phyloP scores from a whole-genome alignment of 208 protist genomes.

The Trypanosoma cruzi region DNA sequence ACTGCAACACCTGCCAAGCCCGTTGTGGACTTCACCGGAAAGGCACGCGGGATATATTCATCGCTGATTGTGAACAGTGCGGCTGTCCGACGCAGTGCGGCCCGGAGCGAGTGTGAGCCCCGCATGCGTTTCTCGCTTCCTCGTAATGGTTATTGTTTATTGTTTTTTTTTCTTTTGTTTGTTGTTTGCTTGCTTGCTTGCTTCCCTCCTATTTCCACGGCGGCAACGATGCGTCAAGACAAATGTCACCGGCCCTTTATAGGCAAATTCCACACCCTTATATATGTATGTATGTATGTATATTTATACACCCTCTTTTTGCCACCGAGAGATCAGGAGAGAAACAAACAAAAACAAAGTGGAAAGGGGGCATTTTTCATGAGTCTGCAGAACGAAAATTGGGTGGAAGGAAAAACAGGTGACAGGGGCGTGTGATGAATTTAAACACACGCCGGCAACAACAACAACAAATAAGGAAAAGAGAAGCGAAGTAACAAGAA shows the following conservation, averaged over 20 bases:
- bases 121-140: constrained; percentile 27
- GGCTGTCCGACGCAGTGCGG: constrained; percentile 55
- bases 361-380: too few species aligned
- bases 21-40: constrained; percentile 92
- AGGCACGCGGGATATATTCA: constrained; percentile 90
- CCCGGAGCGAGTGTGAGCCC: constrained; percentile 30
- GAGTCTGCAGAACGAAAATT: too few species aligned
- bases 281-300: background rate
- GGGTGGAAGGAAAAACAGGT: too few species aligned
- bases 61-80: constrained; percentile 78
- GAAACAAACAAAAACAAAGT: too few species aligned
- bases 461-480: too few species aligned
- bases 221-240: background rate
- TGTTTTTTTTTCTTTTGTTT: background rate
- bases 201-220: background rate
- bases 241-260: background rate
- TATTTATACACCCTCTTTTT: background rate
- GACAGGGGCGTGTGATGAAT: too few species aligned
- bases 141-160: background rate
- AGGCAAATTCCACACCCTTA: background rate
- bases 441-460: too few species aligned
- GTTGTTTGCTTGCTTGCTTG: background rate
- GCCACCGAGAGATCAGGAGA: too few species aligned
- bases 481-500: too few species aligned
- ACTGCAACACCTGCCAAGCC: constrained; percentile 89